Conservation (phyloP, 1,284 basidiomycete genomes). For the Irpex rosettiformis region DNA sequence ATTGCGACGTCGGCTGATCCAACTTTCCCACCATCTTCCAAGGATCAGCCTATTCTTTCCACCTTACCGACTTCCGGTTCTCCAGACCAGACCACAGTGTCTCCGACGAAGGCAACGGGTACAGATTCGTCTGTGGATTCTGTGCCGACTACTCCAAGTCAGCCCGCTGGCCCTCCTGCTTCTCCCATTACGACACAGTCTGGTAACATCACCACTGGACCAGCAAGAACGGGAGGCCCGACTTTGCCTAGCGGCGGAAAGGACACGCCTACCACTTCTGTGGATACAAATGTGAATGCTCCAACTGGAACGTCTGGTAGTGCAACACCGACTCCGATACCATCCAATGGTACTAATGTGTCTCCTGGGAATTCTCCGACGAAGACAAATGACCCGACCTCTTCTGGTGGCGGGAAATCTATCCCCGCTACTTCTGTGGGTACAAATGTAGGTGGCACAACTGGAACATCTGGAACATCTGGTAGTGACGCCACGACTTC, state of each 20-base stretch:
- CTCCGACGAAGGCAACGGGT: neutral
- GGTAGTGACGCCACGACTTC: too few relatives aligned
- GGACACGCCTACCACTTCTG: neutral
- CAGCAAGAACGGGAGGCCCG: neutral
- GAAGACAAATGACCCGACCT: neutral
- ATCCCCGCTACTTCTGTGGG: neutral
- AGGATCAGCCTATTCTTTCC: too few relatives aligned
- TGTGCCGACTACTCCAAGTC: neutral
- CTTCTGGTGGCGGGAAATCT: neutral
- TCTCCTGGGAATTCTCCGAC: too few relatives aligned
- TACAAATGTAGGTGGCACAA: too few relatives aligned
- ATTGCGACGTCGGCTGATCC: neutral
- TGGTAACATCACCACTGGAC: neutral
- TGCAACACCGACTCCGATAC: too few relatives aligned
- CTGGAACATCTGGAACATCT: neutral
- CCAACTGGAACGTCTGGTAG: neutral
- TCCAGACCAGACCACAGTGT: neutral
- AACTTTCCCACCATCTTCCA: neutral
- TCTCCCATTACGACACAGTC: neutral
- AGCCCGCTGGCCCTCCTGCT: neutral
- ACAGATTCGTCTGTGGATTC: neutral
- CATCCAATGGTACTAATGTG: too few relatives aligned
- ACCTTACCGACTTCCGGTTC: neutral
- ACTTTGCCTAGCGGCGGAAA: neutral
- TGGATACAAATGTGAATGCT: too few relatives aligned